A percentile compares a stretch with the other conserved stretches of the same genome.
These are phyloP conservation scores for Rhodotorula taiwanensis DNA, from an alignment of 768 basidiomycete genomes.

Conservation along the genomic window DNA sequence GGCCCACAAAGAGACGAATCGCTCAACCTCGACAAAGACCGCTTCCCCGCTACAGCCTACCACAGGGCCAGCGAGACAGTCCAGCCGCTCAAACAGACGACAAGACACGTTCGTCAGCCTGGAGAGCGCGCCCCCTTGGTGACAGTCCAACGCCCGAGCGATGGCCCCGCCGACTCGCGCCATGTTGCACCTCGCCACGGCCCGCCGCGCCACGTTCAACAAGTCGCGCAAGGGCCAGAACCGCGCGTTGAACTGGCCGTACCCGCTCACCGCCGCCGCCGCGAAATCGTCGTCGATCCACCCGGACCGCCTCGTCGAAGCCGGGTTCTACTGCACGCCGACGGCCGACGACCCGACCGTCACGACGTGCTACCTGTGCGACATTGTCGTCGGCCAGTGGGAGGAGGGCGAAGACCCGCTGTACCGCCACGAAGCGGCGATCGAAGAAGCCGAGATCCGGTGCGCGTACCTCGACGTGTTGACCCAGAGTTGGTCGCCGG, in stretches of 20 bases:
- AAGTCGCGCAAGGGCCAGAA: constrained; percentile 19
- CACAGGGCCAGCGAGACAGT: no score
- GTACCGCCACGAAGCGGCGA: constrained; percentile 9
- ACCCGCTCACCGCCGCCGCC: constrained; percentile 14
- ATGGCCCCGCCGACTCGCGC: no score
- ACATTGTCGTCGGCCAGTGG: constrained; percentile 17
- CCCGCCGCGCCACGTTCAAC: constrained; percentile 19
- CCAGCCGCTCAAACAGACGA: no score
- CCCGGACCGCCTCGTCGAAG: constrained; percentile 21
- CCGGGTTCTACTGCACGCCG: constrained; percentile 31
- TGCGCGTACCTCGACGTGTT: constrained; percentile 9
- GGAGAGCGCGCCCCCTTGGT: no score
- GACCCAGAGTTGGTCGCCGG: neutral
- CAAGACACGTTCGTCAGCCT: no score
- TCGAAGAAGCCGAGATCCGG: constrained; percentile 4
- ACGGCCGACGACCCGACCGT: constrained; percentile 12
- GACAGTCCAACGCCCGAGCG: no score
- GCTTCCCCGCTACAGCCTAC: no score
- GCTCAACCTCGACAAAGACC: no score
- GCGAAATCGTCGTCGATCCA: constrained; percentile 20
- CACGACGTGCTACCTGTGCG: constrained; percentile 29
- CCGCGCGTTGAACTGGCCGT: constrained; percentile 25
- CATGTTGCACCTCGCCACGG: constrained; percentile 4
- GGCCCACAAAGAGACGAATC: no score
- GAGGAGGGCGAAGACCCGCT: constrained; percentile 27